Evolutionary conservation across 2,329 filamentous ascomycete genomes (phyloP).

Genomic region (Neopestalotiopsis sp.): DNA sequence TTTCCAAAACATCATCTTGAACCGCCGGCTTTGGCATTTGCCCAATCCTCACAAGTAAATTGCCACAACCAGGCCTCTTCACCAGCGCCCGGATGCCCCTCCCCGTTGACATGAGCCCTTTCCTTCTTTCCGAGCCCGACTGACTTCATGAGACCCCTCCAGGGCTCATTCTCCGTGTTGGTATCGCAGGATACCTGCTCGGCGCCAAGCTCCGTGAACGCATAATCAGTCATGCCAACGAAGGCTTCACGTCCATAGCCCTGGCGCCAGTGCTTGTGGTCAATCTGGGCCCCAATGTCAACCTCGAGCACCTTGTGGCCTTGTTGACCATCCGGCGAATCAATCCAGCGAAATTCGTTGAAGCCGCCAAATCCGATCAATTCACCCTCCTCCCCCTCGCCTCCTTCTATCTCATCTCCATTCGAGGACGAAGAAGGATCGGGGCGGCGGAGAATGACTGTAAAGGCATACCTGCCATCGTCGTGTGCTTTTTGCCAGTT

Average conservation of each 20-base stretch:
- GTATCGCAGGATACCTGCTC: background rate
- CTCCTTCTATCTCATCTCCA: background rate
- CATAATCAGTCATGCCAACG: background rate
- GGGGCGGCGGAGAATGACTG: background rate
- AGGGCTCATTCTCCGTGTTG: background rate
- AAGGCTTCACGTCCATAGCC: background rate
- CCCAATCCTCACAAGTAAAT: background rate
- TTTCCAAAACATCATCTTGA: too few species aligned
- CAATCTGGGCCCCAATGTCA: background rate
- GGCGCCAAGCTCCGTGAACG: background rate
- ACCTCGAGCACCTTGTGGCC: background rate
- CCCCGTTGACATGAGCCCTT: background rate
- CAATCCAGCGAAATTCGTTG: background rate
- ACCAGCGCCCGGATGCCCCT: conserved; percentile 2
- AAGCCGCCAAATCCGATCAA: background rate
- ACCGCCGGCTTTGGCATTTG: background rate
- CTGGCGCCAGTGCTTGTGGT: conserved; percentile 1
- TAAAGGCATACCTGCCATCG: background rate
- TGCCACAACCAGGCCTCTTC: conserved; percentile 4
- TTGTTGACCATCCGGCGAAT: background rate
- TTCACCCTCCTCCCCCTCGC: background rate
- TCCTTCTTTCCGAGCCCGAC: background rate
- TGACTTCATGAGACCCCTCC: background rate
- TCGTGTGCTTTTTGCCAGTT: background rate
- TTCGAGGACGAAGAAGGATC: background rate